phyloP scores from a whole-genome alignment of 352 stramenopile species.

The Globisporangium megalacanthum region DNA sequence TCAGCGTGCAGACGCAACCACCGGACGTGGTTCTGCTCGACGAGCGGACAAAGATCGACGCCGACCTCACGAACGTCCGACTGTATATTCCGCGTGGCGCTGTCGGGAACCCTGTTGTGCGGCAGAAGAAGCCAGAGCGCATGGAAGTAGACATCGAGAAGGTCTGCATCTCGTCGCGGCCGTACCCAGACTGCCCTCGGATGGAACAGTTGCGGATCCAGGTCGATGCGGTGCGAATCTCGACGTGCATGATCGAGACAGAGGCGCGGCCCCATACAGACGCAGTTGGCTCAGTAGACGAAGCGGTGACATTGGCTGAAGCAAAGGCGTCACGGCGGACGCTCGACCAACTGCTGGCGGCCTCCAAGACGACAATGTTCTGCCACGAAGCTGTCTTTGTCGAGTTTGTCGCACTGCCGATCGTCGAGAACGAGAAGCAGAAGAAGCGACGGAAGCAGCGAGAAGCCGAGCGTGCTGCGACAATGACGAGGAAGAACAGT shows the following conservation, averaged over 20 bases:
- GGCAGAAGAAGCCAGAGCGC: conserved; percentile 40
- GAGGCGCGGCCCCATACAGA: conserved; percentile 20
- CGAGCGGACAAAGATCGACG: conserved; percentile 54
- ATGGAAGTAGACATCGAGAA: conserved; percentile 43
- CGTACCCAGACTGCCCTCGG: conserved; percentile 27
- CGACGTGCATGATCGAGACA: conserved; percentile 29
- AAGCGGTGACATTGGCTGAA: conserved; percentile 18
- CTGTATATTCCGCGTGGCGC: conserved; percentile 45
- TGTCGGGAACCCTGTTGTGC: conserved; percentile 27
- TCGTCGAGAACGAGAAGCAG: conserved; percentile 20
- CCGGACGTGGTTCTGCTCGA: conserved; percentile 20
- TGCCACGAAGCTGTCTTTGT: conserved; percentile 32
- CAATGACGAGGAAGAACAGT: not conserved
- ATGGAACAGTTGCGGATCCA: conserved; percentile 52
- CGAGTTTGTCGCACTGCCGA: conserved; percentile 40
- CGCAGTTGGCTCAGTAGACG: conserved; percentile 31
- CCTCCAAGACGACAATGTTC: conserved; percentile 31
- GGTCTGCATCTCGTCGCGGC: conserved; percentile 37
- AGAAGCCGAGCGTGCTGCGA: not conserved
- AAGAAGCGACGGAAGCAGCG: conserved; percentile 12
- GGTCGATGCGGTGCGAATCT: conserved; percentile 28
- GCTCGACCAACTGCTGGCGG: conserved; percentile 14
- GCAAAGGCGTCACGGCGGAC: conserved; percentile 3
- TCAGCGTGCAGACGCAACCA: conserved; percentile 43
- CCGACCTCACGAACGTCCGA: conserved; percentile 29